Base-by-base conservation (phyloP, 1,139 yeast genomes). In the Geotrichum bryndzae region DNA sequence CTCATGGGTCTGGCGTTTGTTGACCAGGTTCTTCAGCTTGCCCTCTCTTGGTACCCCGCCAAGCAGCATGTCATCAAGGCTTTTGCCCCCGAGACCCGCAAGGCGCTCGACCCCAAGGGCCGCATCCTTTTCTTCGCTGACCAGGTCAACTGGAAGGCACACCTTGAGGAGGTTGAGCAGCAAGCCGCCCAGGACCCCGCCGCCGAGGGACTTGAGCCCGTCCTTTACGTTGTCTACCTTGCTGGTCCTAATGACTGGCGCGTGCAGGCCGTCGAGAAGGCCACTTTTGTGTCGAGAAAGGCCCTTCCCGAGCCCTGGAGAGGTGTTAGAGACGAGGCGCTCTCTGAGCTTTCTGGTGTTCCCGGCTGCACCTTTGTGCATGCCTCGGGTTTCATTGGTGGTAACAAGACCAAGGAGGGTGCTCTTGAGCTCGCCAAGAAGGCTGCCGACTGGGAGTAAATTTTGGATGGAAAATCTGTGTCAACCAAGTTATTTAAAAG, bases 381-480 rank as follows among this genome's bases (percentile, higher is more conserved):
- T 70, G 97, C 98, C 54, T 90, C 96, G 55, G 99, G 99, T 0
- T 94, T 94, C 76, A 94, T 94, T 72, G 99, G 99, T 48, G 99
- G 99, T 59, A 90, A 95, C 65, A 81, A 85, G 71, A 81, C 96
- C 41, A 78, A 81, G 68, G 97, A 90, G 58, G 88, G 88, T 31
- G 98, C 88, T 22, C 74, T 90, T 63, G 76, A 82, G 69, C 80
- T 94, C 75, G 97, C 98, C n/a, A 78, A 77, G 70, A 75, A 79
- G 70, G 84, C 85, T 52, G 71, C 80, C 56, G 69, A 68, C 58
- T 68, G 38, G 38, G 38, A 33, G 38, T 33, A 33, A 33, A 33
- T 33, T 8, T 33, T 33, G 18, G 18, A 18, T 18, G 18, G 18
- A 18, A 18, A 18, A 18, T 18, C 18, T 18, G 18, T 18, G 18